A percentile compares a stretch with the other conserved stretches of the same genome.
Conservation (phyloP, 1,284 basidiomycete genomes). For the Heterobasidion parviporum region DNA sequence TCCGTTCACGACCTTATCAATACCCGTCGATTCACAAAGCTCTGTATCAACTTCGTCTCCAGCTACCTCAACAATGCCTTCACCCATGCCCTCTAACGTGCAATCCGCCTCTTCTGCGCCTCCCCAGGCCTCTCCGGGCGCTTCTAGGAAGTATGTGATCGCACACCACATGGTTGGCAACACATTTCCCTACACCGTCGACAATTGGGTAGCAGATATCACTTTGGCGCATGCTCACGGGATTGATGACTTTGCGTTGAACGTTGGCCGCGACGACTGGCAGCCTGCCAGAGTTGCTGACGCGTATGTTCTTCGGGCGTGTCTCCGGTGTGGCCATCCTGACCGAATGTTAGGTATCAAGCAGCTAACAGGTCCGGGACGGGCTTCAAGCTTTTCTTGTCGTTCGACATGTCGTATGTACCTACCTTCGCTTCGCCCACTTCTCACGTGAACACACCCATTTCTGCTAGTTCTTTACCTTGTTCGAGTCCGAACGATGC, state of each 20-base stretch:
- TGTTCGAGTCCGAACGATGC: conserved; percentile 50
- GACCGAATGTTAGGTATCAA: conserved; percentile 29
- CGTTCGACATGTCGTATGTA: conserved; percentile 69
- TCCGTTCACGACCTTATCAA: not conserved
- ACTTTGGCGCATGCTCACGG: conserved; percentile 46
- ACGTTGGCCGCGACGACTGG: conserved; percentile 62
- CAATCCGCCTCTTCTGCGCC: not conserved
- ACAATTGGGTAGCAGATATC: conserved; percentile 54
- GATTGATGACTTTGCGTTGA: conserved; percentile 63
- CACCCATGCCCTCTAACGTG: not conserved
- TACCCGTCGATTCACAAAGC: not conserved
- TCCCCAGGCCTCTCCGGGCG: not conserved
- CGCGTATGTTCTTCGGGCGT: conserved; percentile 40
- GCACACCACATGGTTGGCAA: conserved; percentile 68
- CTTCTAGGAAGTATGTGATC: conserved; percentile 43
- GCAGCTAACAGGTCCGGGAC: conserved; percentile 47
- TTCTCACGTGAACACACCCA: not conserved
- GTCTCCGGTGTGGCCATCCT: not conserved
- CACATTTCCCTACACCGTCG: conserved; percentile 49
- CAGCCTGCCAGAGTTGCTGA: conserved; percentile 52
- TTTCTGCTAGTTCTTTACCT: conserved; percentile 38
- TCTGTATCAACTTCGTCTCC: not conserved
- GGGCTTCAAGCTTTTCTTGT: conserved; percentile 73
- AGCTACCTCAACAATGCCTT: not conserved
- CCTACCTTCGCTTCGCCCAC: not conserved